Base-by-base conservation (phyloP, 495 filamentous ascomycete species). In the Halenospora varia region DNA sequence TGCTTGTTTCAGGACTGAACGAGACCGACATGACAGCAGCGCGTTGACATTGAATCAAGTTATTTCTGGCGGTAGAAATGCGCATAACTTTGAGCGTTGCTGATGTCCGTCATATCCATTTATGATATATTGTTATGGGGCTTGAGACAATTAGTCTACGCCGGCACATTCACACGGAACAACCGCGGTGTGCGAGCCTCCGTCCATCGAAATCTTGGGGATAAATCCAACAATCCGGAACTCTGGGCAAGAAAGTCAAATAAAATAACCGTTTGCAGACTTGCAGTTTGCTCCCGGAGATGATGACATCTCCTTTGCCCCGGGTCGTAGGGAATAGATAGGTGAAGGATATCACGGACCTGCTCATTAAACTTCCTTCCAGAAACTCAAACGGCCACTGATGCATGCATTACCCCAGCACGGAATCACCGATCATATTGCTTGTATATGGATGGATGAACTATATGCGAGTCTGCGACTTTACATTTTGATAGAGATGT, bases 401-500 rank as follows among this genome's bases (percentile, higher is more conserved):
- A 49, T 40, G 47, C 11, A 45, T 45, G 42, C 8, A n/a, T 20
- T n/a, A 20, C n/a, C 8, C 42, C 11, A 20, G 42, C 18, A 9
- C 42, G 42, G 42, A n/a, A 45, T n/a, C 42, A 20, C 42, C 42
- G 42, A 45, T 52, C 6, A 40, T 35, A 50, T 53, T 44, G 26
- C 20, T 51, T 57, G 18, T 26, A 53, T 44, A 54, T 2, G 29
- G 29, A 35, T 35, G 29, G 29, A 35, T 35, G 29, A 35, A 35
- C 29, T 13, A 35, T 35, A 35, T 35, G 29, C 29, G 29, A 35
- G 13, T 35, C 4, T 35, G 29, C 29, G 29, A 35, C 20, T 10
- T 72, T 75, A 96, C 55, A 86, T 69, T 71, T 90, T 92, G 61
- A 96, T 82, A 26, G 86, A 90, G 24, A 97, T 70, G 65, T 90